Evolutionary conservation across 2,329 filamentous ascomycete species (phyloP).

Genomic region (Diplocarpon rosae): DNA sequence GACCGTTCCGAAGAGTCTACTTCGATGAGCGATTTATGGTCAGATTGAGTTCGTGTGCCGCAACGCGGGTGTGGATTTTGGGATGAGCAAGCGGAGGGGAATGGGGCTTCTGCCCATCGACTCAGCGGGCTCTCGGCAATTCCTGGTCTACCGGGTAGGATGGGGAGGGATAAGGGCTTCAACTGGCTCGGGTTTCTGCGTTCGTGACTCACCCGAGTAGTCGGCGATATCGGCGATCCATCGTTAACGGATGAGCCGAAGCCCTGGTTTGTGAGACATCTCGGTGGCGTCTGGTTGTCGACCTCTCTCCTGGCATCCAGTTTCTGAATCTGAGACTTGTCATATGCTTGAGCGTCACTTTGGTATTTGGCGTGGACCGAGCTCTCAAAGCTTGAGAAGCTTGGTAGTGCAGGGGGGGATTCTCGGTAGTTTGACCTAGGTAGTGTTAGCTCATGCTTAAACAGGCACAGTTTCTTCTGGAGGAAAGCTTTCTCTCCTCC

Average conservation of each 20-base stretch:
- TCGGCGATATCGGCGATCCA: slow-evolving; percentile 27
- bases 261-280: slow-evolving; percentile 18
- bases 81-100: slow-evolving; percentile 24
- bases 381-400: slow-evolving; percentile 27
- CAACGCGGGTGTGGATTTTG: slow-evolving; percentile 19
- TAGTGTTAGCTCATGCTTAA: too few species aligned
- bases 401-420: slow-evolving; percentile 13
- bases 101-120: slow-evolving; percentile 25
- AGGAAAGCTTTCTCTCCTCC: too few species aligned
- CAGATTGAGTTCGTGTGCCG: slow-evolving; percentile 17
- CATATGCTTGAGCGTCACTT: slow-evolving; percentile 28
- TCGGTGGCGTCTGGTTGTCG: slow-evolving; percentile 27
- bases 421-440: slow-evolving; percentile 21
- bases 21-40: slow-evolving; percentile 25
- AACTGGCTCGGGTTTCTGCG: slow-evolving; percentile 24
- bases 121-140: slow-evolving; percentile 24
- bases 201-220: slow-evolving; percentile 23
- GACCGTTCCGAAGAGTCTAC: slow-evolving; percentile 23
- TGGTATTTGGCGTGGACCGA: slow-evolving; percentile 27
- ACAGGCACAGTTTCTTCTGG: too few species aligned
- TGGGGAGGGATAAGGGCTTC: slow-evolving; percentile 28
- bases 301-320: slow-evolving; percentile 23
- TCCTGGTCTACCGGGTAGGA: slow-evolving; percentile 21
- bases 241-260: slow-evolving; percentile 27
- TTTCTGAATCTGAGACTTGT: slow-evolving; percentile 29